These are phyloP conservation scores for Wallemia hederae DNA, from an alignment of 1,284 basidiomycete genomes.

Conservation along the genomic window DNA sequence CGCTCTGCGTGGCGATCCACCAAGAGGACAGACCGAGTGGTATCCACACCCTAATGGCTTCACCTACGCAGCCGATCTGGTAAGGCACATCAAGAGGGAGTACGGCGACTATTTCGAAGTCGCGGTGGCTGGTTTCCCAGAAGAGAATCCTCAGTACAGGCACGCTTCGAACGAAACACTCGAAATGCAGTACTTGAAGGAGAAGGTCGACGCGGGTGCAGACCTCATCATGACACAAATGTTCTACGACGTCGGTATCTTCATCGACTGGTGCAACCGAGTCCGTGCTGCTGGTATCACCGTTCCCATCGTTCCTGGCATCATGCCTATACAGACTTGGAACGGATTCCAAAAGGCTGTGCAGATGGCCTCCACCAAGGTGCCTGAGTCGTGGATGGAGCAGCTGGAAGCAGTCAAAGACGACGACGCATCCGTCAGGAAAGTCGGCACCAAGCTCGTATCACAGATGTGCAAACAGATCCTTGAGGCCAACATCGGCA, in stretches of 20 bases:
- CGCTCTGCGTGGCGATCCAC: slow-evolving; percentile 33
- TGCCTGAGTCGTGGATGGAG: slow-evolving; percentile 38
- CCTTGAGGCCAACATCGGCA: slow-evolving; percentile 7
- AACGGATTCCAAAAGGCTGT: slow-evolving; percentile 70
- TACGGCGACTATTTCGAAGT: slow-evolving; percentile 69
- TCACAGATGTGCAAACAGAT: slow-evolving; percentile 8
- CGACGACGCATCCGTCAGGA: slow-evolving; percentile 17
- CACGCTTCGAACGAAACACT: slow-evolving; percentile 33
- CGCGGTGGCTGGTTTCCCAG: slow-evolving; percentile 49
- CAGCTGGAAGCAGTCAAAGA: slow-evolving; percentile 48
- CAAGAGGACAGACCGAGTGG: slow-evolving; percentile 76
- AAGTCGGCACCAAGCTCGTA: slow-evolving; percentile 9
- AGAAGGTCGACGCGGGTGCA: slow-evolving; percentile 79
- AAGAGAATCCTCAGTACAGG: slow-evolving; percentile 75
- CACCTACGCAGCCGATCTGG: slow-evolving; percentile 61
- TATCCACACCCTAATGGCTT: slow-evolving; percentile 60
- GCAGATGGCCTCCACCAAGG: slow-evolving; percentile 54
- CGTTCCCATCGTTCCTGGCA: slow-evolving; percentile 72
- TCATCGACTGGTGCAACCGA: slow-evolving; percentile 44
- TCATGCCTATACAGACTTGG: slow-evolving; percentile 97
- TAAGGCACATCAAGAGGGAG: slow-evolving; percentile 63
- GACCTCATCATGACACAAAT: slow-evolving; percentile 91
- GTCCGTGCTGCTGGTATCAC: slow-evolving; percentile 53
- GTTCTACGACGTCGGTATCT: slow-evolving; percentile 77
- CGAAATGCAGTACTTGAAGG: slow-evolving; percentile 51